Evolutionary conservation across 495 filamentous ascomycete genomes (phyloP).

Genomic region (Emericellopsis terricola): DNA sequence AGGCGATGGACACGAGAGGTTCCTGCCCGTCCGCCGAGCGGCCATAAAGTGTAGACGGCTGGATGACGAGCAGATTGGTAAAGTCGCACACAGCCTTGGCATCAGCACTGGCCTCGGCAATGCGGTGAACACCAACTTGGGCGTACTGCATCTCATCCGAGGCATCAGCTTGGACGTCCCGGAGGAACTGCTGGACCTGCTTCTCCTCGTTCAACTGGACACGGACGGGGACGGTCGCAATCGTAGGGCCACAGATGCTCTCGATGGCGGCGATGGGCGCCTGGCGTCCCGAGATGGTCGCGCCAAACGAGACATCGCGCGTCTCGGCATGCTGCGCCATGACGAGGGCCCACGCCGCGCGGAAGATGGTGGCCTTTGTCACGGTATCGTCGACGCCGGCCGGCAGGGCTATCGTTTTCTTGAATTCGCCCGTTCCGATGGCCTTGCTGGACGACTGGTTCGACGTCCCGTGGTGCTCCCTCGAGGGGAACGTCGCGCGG

Average conservation of each 20-base stretch:
- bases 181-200: constrained; percentile 6
- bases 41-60: neutral
- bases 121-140: constrained; percentile 26
- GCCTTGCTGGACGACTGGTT: neutral
- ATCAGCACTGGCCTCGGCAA: constrained; percentile 12
- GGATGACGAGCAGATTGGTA: neutral
- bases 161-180: constrained; percentile 13
- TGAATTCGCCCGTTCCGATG: neutral
- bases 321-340: constrained; percentile 17
- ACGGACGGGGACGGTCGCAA: constrained; percentile 39
- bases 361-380: constrained; percentile 22
- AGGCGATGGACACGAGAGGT: neutral
- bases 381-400: constrained; percentile 3
- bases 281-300: too few species aligned
- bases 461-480: constrained; percentile 9
- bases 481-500: constrained; percentile 9
- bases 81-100: constrained; percentile 16
- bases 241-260: constrained; percentile 30
- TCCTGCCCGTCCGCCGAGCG: neutral
- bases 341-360: too few species aligned
- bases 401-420: neutral
- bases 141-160: constrained; percentile 22
- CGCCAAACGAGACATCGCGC: constrained; percentile 28
- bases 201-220: constrained; percentile 6
- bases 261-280: constrained; percentile 24